Percentiles rank a stretch among this genome's conserved stretches.
phyloP scores from a whole-genome alignment of 345 rosid species.

The Boechera retrofracta region DNA sequence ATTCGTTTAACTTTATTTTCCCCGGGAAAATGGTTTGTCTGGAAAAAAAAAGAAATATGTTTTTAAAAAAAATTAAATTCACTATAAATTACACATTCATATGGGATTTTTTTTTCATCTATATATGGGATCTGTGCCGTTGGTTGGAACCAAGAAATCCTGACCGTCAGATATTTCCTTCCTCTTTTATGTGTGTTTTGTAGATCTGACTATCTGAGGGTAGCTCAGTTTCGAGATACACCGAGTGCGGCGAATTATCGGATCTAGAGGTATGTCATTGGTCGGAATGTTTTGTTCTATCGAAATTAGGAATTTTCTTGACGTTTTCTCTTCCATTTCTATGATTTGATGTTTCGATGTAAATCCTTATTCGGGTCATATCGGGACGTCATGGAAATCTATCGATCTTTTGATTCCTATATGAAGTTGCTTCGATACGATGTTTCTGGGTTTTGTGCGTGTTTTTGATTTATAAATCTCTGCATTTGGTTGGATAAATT shows the following conservation, averaged over 20 bases:
- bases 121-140: conserved; percentile 25
- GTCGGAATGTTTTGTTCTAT: background rate
- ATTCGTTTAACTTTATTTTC: conserved; percentile 17
- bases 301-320: background rate
- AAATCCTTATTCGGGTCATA: background rate
- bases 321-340: background rate
- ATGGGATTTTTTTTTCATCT: too few species aligned
- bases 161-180: conserved; percentile 17
- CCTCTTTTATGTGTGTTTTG: background rate
- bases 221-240: background rate
- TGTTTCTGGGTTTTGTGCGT: background rate
- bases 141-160: conserved; percentile 7
- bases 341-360: background rate
- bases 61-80: too few species aligned
- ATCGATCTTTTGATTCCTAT: background rate
- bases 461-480: too few species aligned
- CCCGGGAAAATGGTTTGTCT: conserved; percentile 19
- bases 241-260: conserved; percentile 12
- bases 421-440: background rate
- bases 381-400: background rate
- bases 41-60: background rate
- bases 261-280: conserved; percentile 19
- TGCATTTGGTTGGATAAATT: background rate
- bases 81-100: too few species aligned
- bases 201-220: conserved; percentile 4